phyloP scores from a whole-genome alignment of 192 early-diverging fungal genomes.

The Gorgonomyces haynaldii region DNA sequence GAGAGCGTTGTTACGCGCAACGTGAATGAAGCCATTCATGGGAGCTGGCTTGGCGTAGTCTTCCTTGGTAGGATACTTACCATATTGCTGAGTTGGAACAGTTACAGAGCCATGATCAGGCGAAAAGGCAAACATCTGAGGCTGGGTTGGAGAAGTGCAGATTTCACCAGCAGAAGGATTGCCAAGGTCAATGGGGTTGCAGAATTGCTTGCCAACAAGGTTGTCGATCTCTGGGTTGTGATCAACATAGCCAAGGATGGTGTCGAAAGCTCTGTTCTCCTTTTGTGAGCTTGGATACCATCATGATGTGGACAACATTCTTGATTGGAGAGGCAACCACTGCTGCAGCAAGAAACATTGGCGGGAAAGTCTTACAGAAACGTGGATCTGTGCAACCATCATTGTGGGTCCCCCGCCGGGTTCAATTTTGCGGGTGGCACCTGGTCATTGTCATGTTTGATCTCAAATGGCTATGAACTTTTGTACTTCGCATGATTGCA shows the following conservation, averaged over 20 bases:
- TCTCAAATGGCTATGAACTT: no score
- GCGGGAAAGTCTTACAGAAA: no score
- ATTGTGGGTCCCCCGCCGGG: no score
- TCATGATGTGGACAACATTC: no score
- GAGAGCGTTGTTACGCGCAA: not conserved
- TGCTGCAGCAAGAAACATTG: no score
- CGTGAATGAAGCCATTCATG: slow-evolving; percentile 14
- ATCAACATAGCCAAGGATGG: slow-evolving; percentile 1
- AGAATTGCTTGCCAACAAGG: slow-evolving; percentile 1
- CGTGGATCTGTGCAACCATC: no score
- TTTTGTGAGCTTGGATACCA: no score
- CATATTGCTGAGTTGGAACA: not conserved
- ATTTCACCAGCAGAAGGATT: not conserved
- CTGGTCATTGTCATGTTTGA: no score
- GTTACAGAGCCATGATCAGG: slow-evolving; percentile 1
- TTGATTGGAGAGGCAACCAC: no score
- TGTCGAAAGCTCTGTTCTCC: slow-evolving; percentile 9
- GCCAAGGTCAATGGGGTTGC: not conserved
- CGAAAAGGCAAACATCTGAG: not conserved
- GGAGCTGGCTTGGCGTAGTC: slow-evolving; percentile 7
- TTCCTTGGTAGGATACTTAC: not conserved
- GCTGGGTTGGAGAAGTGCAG: not conserved
- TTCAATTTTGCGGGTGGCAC: no score
- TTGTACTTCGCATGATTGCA: no score
- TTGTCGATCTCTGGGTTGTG: slow-evolving; percentile 9